These are phyloP conservation scores for Angomonas deanei DNA, from an alignment of 208 protist species.

Conservation along the genomic window DNA sequence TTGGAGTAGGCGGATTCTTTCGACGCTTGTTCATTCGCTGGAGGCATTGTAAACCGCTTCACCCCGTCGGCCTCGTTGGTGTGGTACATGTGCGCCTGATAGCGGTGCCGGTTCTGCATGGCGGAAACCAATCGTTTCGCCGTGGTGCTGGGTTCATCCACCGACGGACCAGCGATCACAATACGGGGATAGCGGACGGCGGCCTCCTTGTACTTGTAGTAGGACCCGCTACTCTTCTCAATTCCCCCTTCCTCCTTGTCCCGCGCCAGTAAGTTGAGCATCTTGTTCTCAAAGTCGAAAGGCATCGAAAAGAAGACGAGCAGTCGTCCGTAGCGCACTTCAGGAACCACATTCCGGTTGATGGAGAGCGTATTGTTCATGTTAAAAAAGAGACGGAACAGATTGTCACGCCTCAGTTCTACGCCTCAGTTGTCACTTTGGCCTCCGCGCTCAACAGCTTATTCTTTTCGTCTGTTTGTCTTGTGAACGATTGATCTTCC, in stretches of 20 bases:
- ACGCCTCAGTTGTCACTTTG: too few relatives aligned
- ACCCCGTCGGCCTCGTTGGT: background rate
- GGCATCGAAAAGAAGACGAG: background rate
- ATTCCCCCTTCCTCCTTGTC: background rate
- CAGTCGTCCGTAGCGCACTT: background rate
- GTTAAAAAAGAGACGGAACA: background rate
- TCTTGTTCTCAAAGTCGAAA: background rate
- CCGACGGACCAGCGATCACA: slow-evolving; percentile 50
- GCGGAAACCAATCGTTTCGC: slow-evolving; percentile 29
- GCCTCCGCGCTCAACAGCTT: background rate
- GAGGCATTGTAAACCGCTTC: background rate
- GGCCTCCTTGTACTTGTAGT: slow-evolving; percentile 19
- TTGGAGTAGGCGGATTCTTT: too few relatives aligned
- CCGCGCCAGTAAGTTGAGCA: background rate
- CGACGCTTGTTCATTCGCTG: too few relatives aligned
- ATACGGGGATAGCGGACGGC: slow-evolving; percentile 65
- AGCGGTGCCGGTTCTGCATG: slow-evolving; percentile 38
- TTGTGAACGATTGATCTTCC: background rate
- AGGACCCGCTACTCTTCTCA: slow-evolving; percentile 4
- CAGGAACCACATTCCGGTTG: background rate
- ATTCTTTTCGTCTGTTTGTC: background rate
- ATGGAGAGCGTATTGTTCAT: background rate
- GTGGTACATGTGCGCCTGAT: slow-evolving; percentile 13
- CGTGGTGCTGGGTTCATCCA: slow-evolving; percentile 14
- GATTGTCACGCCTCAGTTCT: background rate